Evolutionary conservation across 164 flowering plant genomes (phyloP), one percentile per base, ranked within the genome.

Genomic region (Vitis amurensis): DNA sequence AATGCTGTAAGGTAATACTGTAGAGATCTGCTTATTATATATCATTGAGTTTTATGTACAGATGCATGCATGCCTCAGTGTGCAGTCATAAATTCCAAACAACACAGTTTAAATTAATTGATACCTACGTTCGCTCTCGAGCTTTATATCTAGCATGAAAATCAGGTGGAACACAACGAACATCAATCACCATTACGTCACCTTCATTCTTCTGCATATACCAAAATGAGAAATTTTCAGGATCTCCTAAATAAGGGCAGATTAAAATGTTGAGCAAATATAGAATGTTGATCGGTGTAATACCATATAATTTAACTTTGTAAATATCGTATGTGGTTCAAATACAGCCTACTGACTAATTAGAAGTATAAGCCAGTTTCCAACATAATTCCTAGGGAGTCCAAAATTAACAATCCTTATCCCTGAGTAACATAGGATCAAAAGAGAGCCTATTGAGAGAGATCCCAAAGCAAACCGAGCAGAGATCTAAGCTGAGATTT

Each of bases 141-240:
- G 98, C 99, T 74, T 80, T 88, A 74, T 71, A 86, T 82, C 99
- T 88, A 29, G 99, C 93, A 82, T 95, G 99, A 78, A 90, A 95
- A 85, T 89, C 85, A 67, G 83, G 14, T 31, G 96, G 88, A 74
- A 93, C 85, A 73, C 85, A 75, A 59, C 85, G 90, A 68, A 91
- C 99, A 85, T 95, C 99, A 64, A 81, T 78, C 53, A 95, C 87
- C 79, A 63, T 77, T 31, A 93, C 73, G 73, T 95, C 99, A 67
- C 93, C 94, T 75, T 89, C 98, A 74, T 77, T 81, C 82, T 85
- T 89, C 97, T 88, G 89, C 77, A 78, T 63, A 19, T 69, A 68
- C 57, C 58, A 69, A 72, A 80, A 67, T 13, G 13, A 61, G 8
- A 63, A 61, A 10, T 44, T 58, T 19, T 71, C 31, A 68, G 52